Evolutionary conservation across 768 basidiomycete species (phyloP).

Genomic region (Tremella mesenterica): DNA sequence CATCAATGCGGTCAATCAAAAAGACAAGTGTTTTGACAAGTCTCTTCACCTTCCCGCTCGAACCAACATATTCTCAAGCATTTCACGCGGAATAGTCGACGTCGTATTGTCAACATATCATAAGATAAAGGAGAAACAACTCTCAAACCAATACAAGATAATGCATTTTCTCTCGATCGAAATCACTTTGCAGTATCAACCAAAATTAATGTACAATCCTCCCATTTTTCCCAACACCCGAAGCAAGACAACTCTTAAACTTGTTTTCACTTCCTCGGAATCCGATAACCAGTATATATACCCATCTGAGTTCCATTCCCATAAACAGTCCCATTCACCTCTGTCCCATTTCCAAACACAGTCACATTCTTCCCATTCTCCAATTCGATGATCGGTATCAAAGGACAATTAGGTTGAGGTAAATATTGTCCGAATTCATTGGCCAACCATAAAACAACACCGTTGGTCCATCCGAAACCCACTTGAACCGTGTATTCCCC

Average conservation of each 20-base stretch:
- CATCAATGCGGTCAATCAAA: too few species aligned
- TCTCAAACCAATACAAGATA: not conserved
- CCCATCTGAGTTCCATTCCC: too few species aligned
- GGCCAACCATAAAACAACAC: constrained; percentile 40
- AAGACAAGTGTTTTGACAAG: too few species aligned
- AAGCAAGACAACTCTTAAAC: too few species aligned
- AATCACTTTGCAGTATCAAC: too few species aligned
- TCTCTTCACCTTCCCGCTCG: too few species aligned
- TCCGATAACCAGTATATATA: constrained; percentile 18
- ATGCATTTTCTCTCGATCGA: not conserved
- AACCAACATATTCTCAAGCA: too few species aligned
- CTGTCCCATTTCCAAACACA: constrained; percentile 15
- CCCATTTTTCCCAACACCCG: too few species aligned
- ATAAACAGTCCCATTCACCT: not conserved
- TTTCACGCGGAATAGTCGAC: too few species aligned
- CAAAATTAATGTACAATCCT: too few species aligned
- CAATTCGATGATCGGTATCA: constrained; percentile 36
- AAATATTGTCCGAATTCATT: constrained; percentile 42
- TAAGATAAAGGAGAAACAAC: constrained; percentile 3
- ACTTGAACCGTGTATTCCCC: constrained; percentile 68
- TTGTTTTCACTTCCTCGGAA: constrained; percentile 5
- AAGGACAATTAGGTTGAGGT: constrained; percentile 36
- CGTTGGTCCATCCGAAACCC: constrained; percentile 44
- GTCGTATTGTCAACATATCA: too few species aligned
- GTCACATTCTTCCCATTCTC: constrained; percentile 1